These are phyloP conservation scores for Stenocarpella maydis DNA, from an alignment of 2,329 filamentous ascomycete species.

Conservation along the genomic window DNA sequence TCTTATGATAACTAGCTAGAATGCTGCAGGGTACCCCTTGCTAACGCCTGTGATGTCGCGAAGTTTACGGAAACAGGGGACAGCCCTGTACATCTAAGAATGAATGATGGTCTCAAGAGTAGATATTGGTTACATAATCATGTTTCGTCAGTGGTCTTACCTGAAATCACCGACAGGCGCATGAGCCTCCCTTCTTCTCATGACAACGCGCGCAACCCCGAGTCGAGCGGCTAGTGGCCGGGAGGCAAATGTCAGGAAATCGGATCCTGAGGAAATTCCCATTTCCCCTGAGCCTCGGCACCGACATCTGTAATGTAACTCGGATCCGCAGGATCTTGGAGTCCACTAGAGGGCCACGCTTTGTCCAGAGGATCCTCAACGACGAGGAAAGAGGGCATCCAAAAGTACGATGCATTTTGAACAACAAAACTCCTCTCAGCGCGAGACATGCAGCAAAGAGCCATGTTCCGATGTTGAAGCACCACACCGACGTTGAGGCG, in stretches of 20 bases:
- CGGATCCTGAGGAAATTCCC: constrained; percentile 57
- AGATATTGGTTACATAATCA: constrained; percentile 8
- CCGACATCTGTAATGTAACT: constrained; percentile 76
- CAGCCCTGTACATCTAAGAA: too few species aligned
- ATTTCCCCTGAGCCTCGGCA: constrained; percentile 74
- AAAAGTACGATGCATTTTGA: constrained; percentile 28
- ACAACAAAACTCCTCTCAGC: not conserved
- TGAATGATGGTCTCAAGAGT: too few species aligned
- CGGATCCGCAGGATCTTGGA: constrained; percentile 69
- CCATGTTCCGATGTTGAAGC: not conserved
- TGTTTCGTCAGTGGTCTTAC: too few species aligned
- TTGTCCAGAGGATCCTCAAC: constrained; percentile 58
- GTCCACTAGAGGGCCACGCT: constrained; percentile 50
- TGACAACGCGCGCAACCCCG: not conserved
- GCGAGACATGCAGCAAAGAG: not conserved
- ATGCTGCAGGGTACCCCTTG: too few species aligned
- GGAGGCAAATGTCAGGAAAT: constrained; percentile 19
- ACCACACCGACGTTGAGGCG: not conserved
- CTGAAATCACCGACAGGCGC: not conserved
- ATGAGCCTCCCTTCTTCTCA: not conserved
- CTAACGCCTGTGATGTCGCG: too few species aligned
- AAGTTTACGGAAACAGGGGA: too few species aligned
- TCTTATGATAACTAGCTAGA: too few species aligned
- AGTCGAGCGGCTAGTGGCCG: not conserved
- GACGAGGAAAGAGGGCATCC: constrained; percentile 47